Evolutionary conservation across 2,329 filamentous ascomycete species (phyloP).

Genomic region (Aspergillus fructus): DNA sequence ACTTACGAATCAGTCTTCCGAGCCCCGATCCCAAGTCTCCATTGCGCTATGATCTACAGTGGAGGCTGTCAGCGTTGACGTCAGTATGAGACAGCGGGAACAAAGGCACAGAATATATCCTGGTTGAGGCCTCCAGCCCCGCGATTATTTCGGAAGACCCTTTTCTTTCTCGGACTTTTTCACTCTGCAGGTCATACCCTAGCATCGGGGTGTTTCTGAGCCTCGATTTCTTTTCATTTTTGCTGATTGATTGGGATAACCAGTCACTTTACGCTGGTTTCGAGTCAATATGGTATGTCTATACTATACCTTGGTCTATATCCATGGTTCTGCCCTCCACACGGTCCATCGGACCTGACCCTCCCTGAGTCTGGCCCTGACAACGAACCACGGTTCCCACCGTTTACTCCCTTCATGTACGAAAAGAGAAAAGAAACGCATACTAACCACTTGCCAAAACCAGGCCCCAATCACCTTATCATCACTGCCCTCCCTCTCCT

Average conservation of each 20-base stretch:
- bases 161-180: not conserved
- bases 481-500: not conserved
- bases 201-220: not conserved
- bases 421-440: not conserved
- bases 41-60: not conserved
- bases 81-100: conserved; percentile 6
- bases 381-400: not conserved
- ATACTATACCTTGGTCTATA: not conserved
- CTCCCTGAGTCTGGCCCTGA: not conserved
- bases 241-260: not conserved
- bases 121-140: not conserved
- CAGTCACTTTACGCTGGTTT: not conserved
- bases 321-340: not conserved
- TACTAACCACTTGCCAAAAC: not conserved
- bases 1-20: not conserved
- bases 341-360: not conserved
- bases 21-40: not conserved
- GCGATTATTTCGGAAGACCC: not conserved
- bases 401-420: not conserved
- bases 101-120: not conserved
- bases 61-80: conserved; percentile 5
- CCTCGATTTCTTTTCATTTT: not conserved
- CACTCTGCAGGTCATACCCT: not conserved
- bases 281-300: not conserved
- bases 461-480: not conserved